Evolutionary conservation across 2,329 filamentous ascomycete species (phyloP), one percentile per base, ranked within the genome.

Genomic region (Claviceps sp.): DNA sequence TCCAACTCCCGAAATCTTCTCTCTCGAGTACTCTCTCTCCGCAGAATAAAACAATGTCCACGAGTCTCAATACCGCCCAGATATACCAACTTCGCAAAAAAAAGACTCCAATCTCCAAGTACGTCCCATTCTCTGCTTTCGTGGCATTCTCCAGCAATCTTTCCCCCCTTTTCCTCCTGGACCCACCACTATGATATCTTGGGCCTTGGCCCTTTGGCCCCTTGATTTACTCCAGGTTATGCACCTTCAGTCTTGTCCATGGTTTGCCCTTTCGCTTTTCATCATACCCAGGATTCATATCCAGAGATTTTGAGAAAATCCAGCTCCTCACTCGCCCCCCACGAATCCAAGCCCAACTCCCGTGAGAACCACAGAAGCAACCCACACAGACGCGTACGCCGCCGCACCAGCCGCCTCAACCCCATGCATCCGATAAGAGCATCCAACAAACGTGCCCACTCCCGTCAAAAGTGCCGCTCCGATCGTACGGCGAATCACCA

Each of bases 321-420:
- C 37, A 24, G 34, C 16, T 16, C 43, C 26, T 58, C 59, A 70
- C 50, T 68, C 68, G 63, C 78, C 63, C 58, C 73, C 67, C 43
- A 81, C 74, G 51, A 73, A 66, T 30, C 72, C 75, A 40, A 84
- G 63, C 1, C 68, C 73, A n/a, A 73, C 37, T 14, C 84, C 85
- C 2, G 79, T 77, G 51, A 83, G 62, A 13, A 76, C 63, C 3
- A 79, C 77, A 6, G 84, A 85, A 22, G 75, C 60, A n/a, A 78
- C 79, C 88, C 88, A 96, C 38, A 91, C 72, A 22, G 72, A 72
- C 2, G 86, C 82, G 74, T 89, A 97, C 0, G 77, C 79, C 3
- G 74, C 69, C 1, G 89, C 87, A 11, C 90, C 91, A 1, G 72
- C 59, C 4, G 78, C 56, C 60, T 90, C 85, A 11, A 88, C 80